Base-by-base conservation (phyloP, 805 yeast genomes). In the Metschnikowia noctiluminum region DNA sequence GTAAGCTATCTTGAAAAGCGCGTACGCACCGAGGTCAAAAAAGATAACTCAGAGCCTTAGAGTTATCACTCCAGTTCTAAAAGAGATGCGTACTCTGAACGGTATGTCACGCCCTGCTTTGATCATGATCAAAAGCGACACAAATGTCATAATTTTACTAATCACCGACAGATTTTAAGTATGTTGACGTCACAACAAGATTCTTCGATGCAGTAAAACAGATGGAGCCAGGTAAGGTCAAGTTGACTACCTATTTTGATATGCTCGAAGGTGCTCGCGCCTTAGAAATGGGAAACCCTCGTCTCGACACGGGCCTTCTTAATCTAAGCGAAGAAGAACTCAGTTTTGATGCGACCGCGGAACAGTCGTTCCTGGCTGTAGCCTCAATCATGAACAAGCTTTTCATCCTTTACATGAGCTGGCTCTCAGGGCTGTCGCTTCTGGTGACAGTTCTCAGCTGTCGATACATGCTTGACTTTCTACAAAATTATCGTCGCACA, bases 261-360 rank as follows among this genome's bases (percentile, higher is more conserved):
- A 73, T 92, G 40, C 72, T 85, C 52, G 89, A 89, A 57, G 95
- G 97, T 0, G 87, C 97, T 1, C 84, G 91, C 55, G 96, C 98
- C 0, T 69, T 89, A 51, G 98, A 91, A 63, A 77, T 85, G 12
- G 74, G 82, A 48, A 89, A 89, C 61, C 71, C 74, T 10, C 80
- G 79, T 53, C 73, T 92, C 57, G 99, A 92, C 62, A 82, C 97
- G 0, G 89, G 92, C 1, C 58, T 87, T 46, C 74, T 87, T n/a
- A 59, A 65, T 28, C 63, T 81, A 48, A 54, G 72, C 0, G 54
- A 58, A 0, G 77, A 67, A 2, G 87, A 83, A 34, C 50, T 72
- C 6, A 50, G 59, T 0, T 84, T 80, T 57, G 80, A 79, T 55
- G 65, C 80, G 16, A 59, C 70, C 1, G 41, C 49, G 5, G 69